Conservation (phyloP, 75 land plant species). For the Larix kaempferi region DNA sequence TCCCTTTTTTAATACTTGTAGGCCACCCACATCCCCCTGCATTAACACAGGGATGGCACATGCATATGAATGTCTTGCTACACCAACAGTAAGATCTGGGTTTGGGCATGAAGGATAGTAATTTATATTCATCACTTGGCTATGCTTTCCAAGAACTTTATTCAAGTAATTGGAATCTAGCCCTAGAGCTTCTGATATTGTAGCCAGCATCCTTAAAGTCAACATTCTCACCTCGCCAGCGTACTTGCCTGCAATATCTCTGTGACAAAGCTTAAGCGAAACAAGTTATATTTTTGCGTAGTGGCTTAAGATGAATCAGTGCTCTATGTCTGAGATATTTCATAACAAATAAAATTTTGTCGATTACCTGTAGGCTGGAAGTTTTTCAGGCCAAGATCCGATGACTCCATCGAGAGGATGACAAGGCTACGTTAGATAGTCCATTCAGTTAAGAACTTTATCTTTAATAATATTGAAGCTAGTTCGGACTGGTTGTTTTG, state of each 20-base stretch:
- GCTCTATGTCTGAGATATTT: no score
- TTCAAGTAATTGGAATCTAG: slow-evolving; percentile 27
- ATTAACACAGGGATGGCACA: slow-evolving; percentile 51
- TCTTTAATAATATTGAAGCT: no score
- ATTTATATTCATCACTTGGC: slow-evolving; percentile 50
- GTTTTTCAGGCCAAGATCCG: no score
- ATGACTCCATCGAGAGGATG: no score
- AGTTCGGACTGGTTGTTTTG: no score
- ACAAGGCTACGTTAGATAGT: no score
- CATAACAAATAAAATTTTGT: no score
- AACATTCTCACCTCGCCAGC: slow-evolving; percentile 23
- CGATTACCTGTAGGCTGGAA: no score
- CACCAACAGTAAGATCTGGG: slow-evolving; percentile 58
- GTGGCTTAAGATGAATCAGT: no score
- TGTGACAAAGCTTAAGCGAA: background rate
- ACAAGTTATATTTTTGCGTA: no score
- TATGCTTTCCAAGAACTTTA: slow-evolving; percentile 38
- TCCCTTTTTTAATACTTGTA: slow-evolving; percentile 41
- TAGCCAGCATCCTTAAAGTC: slow-evolving; percentile 24
- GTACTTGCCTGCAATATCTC: slow-evolving; percentile 33
- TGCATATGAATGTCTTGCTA: slow-evolving; percentile 53
- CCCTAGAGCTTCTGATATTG: slow-evolving; percentile 53
- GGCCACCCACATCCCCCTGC: slow-evolving; percentile 47
- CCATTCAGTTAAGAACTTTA: no score
- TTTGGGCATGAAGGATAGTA: slow-evolving; percentile 73